Base-by-base conservation (phyloP, 495 filamentous ascomycete species). In the Lasiosphaeria miniovina region DNA sequence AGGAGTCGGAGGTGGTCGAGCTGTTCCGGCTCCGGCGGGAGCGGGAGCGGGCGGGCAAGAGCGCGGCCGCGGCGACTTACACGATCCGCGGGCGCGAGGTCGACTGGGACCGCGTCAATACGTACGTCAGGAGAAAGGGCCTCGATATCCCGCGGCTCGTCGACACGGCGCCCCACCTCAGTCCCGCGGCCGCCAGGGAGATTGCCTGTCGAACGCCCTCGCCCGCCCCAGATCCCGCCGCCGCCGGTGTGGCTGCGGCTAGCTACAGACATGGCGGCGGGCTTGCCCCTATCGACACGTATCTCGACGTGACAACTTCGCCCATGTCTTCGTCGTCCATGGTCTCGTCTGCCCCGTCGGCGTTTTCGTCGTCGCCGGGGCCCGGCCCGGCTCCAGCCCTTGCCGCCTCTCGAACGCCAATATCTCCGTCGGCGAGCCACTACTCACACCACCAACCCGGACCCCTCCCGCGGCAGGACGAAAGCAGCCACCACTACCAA, bases 1-100 rank as follows among this genome's bases (percentile, higher is more conserved):
- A 72, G 46, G 65, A 70, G 48, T 55, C 58, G 12, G 73, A 75
- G 36, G 64, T 71, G 7, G 49, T 70, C 4, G 70, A 70, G 51
- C 59, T 72, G 1, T 65, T 68, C 48, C 66, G 64, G 11, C 54
- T 66, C 35, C 61, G 61, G 52, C 57, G 61, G 0, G 68, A 74
- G 52, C 58, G 71, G 43, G 71, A 72, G 12, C 36, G 58, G 7
- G 52, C 57, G 4, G 68, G 70, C 14, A 74, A 72, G 53, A 38
- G 55, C 9, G 14, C 31, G 17, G 59, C 59, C 9, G 14, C 31
- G 17, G 59, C 70, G 0, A 55, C 43, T 17, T 68, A 71, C 45
- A 54, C 52, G 15, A 67, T 72, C 38, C 65, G 71, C 7, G 70
- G 68, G 14, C 61, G 65, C 14, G 62, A 66, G 35, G 63, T 72